phyloP scores from a whole-genome alignment of 2,329 filamentous ascomycete genomes.

The Penicillium psychrosexuale region DNA sequence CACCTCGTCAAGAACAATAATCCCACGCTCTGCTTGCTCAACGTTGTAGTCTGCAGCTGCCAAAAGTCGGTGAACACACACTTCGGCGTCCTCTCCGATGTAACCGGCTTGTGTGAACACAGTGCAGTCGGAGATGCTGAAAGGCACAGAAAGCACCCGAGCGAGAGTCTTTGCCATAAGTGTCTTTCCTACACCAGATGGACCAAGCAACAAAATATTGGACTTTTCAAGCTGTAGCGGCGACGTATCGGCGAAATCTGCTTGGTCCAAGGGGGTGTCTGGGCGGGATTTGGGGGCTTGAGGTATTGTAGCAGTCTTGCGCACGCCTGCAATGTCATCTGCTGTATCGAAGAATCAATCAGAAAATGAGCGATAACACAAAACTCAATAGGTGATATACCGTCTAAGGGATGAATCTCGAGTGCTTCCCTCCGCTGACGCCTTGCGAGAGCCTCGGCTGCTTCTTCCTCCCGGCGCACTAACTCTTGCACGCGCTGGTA shows the following conservation, averaged over 20 bases:
- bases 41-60: conserved; percentile 89
- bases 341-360: neutral
- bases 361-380: neutral
- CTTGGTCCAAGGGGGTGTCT: conserved; percentile 30
- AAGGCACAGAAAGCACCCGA: conserved; percentile 88
- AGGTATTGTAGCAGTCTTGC: conserved; percentile 47
- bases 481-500: conserved; percentile 81
- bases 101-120: conserved; percentile 96
- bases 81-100: conserved; percentile 96
- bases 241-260: conserved; percentile 51
- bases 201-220: conserved; percentile 85
- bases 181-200: conserved; percentile 94
- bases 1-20: conserved; percentile 93
- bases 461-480: conserved; percentile 73
- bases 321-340: conserved; percentile 64
- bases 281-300: conserved; percentile 26
- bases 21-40: conserved; percentile 79
- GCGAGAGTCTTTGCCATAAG: conserved; percentile 88
- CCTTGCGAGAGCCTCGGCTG: conserved; percentile 70
- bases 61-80: conserved; percentile 84
- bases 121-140: conserved; percentile 93
- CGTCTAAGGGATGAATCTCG: conserved; percentile 73
- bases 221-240: conserved; percentile 87
- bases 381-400: conserved; percentile 42
- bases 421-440: conserved; percentile 67